Evolutionary conservation across 768 basidiomycete genomes (phyloP).

Genomic region (button mushroom (Agaricus bisporus)): DNA sequence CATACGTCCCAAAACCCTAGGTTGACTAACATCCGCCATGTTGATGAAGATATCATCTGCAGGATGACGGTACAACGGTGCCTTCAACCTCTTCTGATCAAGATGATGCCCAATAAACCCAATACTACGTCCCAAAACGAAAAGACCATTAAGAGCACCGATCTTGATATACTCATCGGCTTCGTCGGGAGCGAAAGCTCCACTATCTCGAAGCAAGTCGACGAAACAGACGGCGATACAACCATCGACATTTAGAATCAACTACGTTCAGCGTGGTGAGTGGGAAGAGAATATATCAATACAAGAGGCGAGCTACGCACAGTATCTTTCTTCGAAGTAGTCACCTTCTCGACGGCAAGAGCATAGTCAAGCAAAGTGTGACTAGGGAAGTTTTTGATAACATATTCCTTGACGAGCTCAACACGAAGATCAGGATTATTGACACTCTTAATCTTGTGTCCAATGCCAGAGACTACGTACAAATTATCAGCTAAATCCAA

Average conservation of each 20-base stretch:
- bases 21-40: conserved; percentile 81
- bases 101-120: conserved; percentile 96
- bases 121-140: conserved; percentile 95
- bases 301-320: conserved; percentile 30
- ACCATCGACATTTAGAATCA: conserved; percentile 95
- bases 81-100: conserved; percentile 93
- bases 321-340: conserved; percentile 96
- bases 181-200: conserved; percentile 93
- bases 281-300: not conserved
- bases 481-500: conserved; percentile 7
- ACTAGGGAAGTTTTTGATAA: conserved; percentile 91
- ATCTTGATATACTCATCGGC: conserved; percentile 98
- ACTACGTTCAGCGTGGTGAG: conserved; percentile 28
- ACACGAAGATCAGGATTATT: conserved; percentile 94
- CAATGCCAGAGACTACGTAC: conserved; percentile 83
- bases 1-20: conserved; percentile 65
- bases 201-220: conserved; percentile 85
- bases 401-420: conserved; percentile 94
- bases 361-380: conserved; percentile 92
- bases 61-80: conserved; percentile 90
- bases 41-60: conserved; percentile 96
- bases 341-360: conserved; percentile 95
- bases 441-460: conserved; percentile 99
- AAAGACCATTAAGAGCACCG: conserved; percentile 91
- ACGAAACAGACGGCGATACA: conserved; percentile 96